phyloP scores from a whole-genome alignment of 2,329 filamentous ascomycete species.

The Colletotrichum coccodes region DNA sequence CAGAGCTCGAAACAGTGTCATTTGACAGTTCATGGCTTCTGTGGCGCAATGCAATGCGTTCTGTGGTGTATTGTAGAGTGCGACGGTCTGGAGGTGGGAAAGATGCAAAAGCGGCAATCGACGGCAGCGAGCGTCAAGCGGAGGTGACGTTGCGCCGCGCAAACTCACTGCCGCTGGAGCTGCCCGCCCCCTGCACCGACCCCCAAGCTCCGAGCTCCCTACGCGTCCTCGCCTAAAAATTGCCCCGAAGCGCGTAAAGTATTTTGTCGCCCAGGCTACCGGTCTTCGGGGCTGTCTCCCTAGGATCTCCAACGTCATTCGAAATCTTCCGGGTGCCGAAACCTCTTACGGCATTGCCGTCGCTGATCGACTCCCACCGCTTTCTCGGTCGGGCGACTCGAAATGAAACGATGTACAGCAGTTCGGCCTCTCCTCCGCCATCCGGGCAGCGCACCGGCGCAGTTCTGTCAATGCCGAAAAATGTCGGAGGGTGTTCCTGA shows the following conservation, averaged over 20 bases:
- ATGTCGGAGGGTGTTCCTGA: not conserved
- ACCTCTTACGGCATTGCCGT: not conserved
- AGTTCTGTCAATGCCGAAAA: constrained; percentile 27
- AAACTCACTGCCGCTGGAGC: not conserved
- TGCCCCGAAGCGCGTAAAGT: constrained; percentile 31
- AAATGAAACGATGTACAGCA: not conserved
- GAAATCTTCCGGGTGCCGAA: not conserved
- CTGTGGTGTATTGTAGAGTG: not conserved
- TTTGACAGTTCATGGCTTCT: constrained; percentile 48
- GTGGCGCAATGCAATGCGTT: not conserved
- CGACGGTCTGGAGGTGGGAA: constrained; percentile 3
- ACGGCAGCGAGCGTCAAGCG: constrained; percentile 3
- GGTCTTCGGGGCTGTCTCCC: not conserved
- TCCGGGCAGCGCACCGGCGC: not conserved
- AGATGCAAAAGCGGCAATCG: constrained; percentile 5
- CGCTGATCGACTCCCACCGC: not conserved
- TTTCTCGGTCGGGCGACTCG: not conserved
- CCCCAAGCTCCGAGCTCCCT: constrained; percentile 14
- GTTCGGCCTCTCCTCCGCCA: not conserved
- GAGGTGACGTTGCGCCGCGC: constrained; percentile 14
- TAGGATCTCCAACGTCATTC: not conserved
- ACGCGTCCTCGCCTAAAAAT: constrained; percentile 30
- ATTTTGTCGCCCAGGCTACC: not conserved
- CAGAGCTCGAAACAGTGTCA: constrained; percentile 46
- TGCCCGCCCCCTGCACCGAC: not conserved